These are phyloP conservation scores for Spizellomyces sp. DNA, from an alignment of 192 early-diverging fungal genomes.

Conservation along the genomic window DNA sequence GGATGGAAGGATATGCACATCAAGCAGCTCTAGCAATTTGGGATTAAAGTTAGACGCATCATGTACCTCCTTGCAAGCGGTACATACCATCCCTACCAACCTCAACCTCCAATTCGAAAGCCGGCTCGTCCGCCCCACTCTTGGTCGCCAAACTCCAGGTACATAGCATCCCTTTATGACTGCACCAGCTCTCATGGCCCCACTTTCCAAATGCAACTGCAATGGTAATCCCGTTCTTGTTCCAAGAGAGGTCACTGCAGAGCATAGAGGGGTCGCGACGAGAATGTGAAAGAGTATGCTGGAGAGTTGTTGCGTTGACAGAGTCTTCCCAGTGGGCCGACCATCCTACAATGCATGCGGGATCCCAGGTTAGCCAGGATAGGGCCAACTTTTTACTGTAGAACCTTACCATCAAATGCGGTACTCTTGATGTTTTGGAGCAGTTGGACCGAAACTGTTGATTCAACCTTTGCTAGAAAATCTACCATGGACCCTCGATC, in stretches of 20 bases:
- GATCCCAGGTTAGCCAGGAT: neutral
- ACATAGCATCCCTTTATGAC: constrained; percentile 43
- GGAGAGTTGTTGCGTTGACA: constrained; percentile 31
- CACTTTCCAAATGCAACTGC: constrained; percentile 38
- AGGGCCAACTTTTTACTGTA: neutral
- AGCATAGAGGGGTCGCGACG: constrained; percentile 11
- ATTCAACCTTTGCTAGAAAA: constrained; percentile 42
- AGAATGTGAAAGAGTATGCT: constrained; percentile 26
- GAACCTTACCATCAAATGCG: constrained; percentile 44
- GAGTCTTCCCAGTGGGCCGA: constrained; percentile 48
- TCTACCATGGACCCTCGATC: constrained; percentile 29
- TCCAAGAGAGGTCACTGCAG: constrained; percentile 46
- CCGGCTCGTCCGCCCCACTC: neutral
- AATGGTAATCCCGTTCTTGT: constrained; percentile 45
- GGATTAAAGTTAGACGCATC: neutral
- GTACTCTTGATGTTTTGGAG: constrained; percentile 46
- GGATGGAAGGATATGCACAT: constrained; percentile 53
- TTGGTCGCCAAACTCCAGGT: constrained; percentile 36
- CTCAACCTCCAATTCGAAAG: constrained; percentile 30
- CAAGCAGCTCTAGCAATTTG: constrained; percentile 39
- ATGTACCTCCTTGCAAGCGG: too few relatives aligned
- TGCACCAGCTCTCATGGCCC: constrained; percentile 48
- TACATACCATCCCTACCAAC: constrained; percentile 2
- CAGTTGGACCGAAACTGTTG: constrained; percentile 43
- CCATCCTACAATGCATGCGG: constrained; percentile 34